Base-by-base conservation (phyloP, 78 protist species). In the Dictyostelium citrinum region DNA sequence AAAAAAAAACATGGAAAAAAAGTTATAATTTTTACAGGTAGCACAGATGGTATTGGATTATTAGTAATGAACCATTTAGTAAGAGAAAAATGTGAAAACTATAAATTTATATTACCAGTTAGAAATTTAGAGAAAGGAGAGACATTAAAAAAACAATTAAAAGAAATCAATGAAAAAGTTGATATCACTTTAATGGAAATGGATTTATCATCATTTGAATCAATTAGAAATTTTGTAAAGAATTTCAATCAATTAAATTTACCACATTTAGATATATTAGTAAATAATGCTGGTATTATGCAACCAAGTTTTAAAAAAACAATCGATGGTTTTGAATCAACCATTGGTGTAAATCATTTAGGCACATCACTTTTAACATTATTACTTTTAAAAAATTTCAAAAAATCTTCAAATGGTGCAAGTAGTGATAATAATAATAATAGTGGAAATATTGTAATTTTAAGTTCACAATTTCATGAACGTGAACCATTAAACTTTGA, bases 241-340 rank as follows among this genome's bases (percentile, higher is more conserved):
- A 43, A 43, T 7, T 85, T 74, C 78, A 61, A 37, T 58, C 27
- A 76, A 76, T 29, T 76, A 22, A 41, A 77, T 27, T 2, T 76
- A 14, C 49, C 49, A 29, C 33, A 64, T 64, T 14, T 85, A 4
- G 71, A 85, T 85, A 55, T 33, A 31, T 77, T 85, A n/a, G 67
- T 85, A 9, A 77, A 85, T 76, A 64, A 61, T 76, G 92, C 92
- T 11, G 92, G 92, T 77, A 60, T 88, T 2, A 83, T 90, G 83
- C 1, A 3, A 17, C 39, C 27, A 37, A 16, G 1, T 8, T 24
- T 8, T 20, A 1, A 1, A 22, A 70, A 33, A 17, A 85, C 92
- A 0, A 27, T 1, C 0, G 92, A 85, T 61, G 84, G 92, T 41
- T 85, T 29, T 39, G 92, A 60, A 33, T 33, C 43, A 7, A 24